These are phyloP conservation scores for Tylopilus subfusipes DNA, from an alignment of 768 basidiomycete species.

Conservation along the genomic window DNA sequence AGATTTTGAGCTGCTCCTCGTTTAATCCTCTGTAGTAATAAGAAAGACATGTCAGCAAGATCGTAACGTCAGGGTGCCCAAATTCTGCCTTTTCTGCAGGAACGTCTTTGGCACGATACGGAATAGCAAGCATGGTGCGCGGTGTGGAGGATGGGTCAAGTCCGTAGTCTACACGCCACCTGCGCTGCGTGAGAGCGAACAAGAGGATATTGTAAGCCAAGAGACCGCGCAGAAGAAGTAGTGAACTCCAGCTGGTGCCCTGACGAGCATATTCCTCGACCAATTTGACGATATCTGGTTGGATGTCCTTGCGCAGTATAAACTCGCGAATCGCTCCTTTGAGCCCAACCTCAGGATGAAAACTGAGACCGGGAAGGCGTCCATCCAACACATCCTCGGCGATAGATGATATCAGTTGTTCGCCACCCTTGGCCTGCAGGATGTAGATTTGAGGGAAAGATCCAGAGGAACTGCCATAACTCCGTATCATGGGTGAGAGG, in stretches of 20 bases:
- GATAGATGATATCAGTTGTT: slow-evolving; percentile 9
- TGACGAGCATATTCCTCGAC: background rate
- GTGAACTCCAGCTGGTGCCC: background rate
- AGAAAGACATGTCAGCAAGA: background rate
- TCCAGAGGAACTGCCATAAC: background rate
- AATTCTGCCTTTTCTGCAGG: slow-evolving; percentile 33
- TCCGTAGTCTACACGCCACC: slow-evolving; percentile 13
- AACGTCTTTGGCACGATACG: slow-evolving; percentile 37
- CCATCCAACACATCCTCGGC: background rate
- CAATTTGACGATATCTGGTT: background rate
- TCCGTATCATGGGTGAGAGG: background rate
- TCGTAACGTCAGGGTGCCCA: background rate
- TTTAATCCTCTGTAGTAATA: slow-evolving; percentile 5
- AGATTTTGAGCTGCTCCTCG: slow-evolving; percentile 25
- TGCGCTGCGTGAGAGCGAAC: slow-evolving; percentile 30
- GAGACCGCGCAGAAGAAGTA: slow-evolving; percentile 36
- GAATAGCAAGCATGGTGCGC: slow-evolving; percentile 36
- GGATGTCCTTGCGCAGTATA: slow-evolving; percentile 13
- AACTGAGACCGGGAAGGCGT: background rate
- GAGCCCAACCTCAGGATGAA: background rate
- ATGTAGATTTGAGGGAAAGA: slow-evolving; percentile 25
- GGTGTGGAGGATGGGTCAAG: background rate
- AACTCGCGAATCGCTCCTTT: slow-evolving; percentile 18
- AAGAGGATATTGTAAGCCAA: slow-evolving; percentile 30
- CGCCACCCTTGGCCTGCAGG: slow-evolving; percentile 10